These are phyloP conservation scores for Apiotrichum brassicae DNA, from an alignment of 1,284 basidiomycete species.

Conservation along the genomic window DNA sequence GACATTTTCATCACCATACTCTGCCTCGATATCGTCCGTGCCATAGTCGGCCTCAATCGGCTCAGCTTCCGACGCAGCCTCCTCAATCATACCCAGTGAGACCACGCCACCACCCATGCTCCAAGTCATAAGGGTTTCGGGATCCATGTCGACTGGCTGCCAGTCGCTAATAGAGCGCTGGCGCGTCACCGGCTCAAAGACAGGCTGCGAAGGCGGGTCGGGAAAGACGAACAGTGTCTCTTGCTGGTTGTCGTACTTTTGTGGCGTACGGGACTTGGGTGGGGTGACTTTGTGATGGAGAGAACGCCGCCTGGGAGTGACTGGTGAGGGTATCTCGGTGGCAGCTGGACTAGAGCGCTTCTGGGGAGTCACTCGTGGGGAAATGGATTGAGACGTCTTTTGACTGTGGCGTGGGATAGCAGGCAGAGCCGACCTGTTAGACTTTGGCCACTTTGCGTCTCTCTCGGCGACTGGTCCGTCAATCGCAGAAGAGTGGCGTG, in stretches of 20 bases:
- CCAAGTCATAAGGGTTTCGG: conserved; percentile 40
- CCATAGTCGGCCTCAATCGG: too few relatives aligned
- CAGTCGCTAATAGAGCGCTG: conserved; percentile 9
- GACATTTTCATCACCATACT: too few relatives aligned
- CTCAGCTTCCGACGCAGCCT: too few relatives aligned
- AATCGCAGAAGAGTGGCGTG: conserved; percentile 9
- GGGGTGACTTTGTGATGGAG: conserved; percentile 25
- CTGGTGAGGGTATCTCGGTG: not conserved
- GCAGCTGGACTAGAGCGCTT: not conserved
- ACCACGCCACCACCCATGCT: conserved; percentile 15
- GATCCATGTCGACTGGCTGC: conserved; percentile 29
- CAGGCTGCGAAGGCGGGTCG: conserved; percentile 17
- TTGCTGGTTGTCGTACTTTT: conserved; percentile 1
- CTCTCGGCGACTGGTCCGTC: conserved; percentile 3
- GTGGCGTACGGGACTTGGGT: conserved; percentile 18
- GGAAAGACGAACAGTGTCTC: conserved; percentile 26
- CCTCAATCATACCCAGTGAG: too few relatives aligned
- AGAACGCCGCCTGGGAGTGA: not conserved
- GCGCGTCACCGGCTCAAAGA: conserved; percentile 7
- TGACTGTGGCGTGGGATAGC: not conserved
- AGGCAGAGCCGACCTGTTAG: not conserved
- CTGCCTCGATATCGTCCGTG: too few relatives aligned
- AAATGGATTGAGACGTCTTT: too few relatives aligned
- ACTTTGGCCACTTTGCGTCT: conserved; percentile 5
- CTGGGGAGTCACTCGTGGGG: too few relatives aligned